A percentile compares a stretch with the other conserved stretches of the same genome.
Evolutionary conservation across 2,329 filamentous ascomycete genomes (phyloP).

Genomic region (Pestalotiopsis sp.): DNA sequence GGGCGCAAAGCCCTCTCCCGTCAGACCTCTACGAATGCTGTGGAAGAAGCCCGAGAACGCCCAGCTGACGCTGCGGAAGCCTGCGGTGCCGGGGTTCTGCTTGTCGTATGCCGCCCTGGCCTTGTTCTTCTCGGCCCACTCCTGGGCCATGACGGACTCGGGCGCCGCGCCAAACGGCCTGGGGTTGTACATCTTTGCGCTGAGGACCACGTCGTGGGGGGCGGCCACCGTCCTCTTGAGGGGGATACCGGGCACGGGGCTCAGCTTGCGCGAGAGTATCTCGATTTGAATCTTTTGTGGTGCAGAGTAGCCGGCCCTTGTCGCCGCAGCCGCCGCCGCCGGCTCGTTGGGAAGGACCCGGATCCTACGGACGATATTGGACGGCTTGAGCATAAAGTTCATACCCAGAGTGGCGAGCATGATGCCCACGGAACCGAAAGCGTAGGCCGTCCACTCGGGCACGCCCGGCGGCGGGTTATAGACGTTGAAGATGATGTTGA

Average conservation of each 20-base stretch:
- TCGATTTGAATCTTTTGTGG: conserved; percentile 48
- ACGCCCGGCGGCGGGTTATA: conserved; percentile 52
- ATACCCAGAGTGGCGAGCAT: conserved; percentile 62
- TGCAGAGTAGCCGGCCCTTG: conserved; percentile 16
- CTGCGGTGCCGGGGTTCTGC: conserved; percentile 57
- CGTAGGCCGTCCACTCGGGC: conserved; percentile 56
- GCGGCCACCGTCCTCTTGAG: conserved; percentile 42
- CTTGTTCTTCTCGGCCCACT: conserved; percentile 38
- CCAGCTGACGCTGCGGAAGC: conserved; percentile 53
- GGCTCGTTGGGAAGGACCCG: conserved; percentile 47
- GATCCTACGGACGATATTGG: conserved; percentile 59
- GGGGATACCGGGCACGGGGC: conserved; percentile 45
- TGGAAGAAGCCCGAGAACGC: conserved; percentile 43
- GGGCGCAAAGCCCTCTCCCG: conserved; percentile 57
- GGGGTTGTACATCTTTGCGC: conserved; percentile 34
- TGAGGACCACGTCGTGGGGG: conserved; percentile 38
- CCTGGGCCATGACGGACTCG: conserved; percentile 32
- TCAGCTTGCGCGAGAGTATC: conserved; percentile 49
- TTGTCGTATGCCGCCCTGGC: conserved; percentile 52
- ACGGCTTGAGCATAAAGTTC: conserved; percentile 59
- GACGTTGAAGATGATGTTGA: conserved; percentile 53
- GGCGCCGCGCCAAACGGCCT: conserved; percentile 17
- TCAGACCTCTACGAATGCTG: conserved; percentile 52
- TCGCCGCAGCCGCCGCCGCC: conserved; percentile 14
- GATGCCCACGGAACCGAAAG: conserved; percentile 60